Base-by-base conservation (phyloP, 495 filamentous ascomycete species). In the Pyrenula massariospora region DNA sequence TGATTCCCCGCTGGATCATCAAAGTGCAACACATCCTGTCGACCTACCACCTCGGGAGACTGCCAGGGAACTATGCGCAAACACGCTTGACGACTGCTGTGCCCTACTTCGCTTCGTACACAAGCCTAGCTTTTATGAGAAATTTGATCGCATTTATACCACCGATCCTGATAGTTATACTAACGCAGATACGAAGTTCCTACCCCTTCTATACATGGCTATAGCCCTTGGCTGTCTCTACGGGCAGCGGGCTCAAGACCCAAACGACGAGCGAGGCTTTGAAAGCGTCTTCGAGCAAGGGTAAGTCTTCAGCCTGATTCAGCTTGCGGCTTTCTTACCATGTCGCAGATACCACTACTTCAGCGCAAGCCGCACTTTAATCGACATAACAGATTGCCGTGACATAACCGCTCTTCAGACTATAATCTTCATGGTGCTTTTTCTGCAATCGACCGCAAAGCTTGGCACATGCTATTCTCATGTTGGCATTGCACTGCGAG, bases 391-490 rank as follows among this genome's bases (percentile, higher is more conserved):
- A 2, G 89, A 96, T 62, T 95, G 91, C 60, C 82, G 91, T 58
- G 91, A 96, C 69, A 75, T 97, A 50, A 79, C 71, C 12, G 90
- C 89, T 1, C 75, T 97, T 15, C 91, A 97, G 65, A 86, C 87
- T 0, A 81, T 96, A 24, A 73, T 95, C 23, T 94, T 90, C 72
- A 94, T 95, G 87, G 87, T 95, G 48, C 72, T 96, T 1, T 97
- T 96, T 65, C 76, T 97, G 0, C 92, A 97, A 57, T 88, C 86
- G 0, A 90, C 93, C 15, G 88, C 91, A 5, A 91, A 93, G 63
- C 74, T 96, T 54, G 92, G 88, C 62, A 93, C 87, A 21, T 97
- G 92, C 67, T 96, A 96, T 67, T 87, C 91, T 0, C 95, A 93
- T 68, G 79, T 97, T 53, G 92, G 91, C 21, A 89, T 96, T 58